Evolutionary conservation across 2,329 filamentous ascomycete species (phyloP).

Genomic region (Penicillium sp.): DNA sequence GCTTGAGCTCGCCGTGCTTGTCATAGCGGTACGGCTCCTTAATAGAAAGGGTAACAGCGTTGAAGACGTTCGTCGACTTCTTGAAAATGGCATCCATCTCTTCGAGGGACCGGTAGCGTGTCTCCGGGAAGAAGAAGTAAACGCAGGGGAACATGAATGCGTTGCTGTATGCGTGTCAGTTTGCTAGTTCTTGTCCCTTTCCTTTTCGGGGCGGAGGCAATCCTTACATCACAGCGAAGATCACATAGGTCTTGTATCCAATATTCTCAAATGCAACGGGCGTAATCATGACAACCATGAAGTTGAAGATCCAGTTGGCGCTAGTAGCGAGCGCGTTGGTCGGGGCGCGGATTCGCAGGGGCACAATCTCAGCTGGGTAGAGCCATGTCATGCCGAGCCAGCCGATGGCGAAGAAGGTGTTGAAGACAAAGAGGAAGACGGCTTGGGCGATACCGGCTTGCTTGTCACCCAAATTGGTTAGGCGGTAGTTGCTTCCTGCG

Average conservation of each 20-base stretch:
- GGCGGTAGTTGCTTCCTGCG: constrained; percentile 32
- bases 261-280: constrained; percentile 57
- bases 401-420: constrained; percentile 59
- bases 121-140: constrained; percentile 59
- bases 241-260: constrained; percentile 46
- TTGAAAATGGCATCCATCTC: constrained; percentile 65
- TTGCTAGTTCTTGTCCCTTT: too few species aligned
- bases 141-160: constrained; percentile 52
- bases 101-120: constrained; percentile 57
- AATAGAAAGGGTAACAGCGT: constrained; percentile 49
- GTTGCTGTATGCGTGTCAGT: constrained; percentile 34
- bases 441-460: constrained; percentile 44
- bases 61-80: constrained; percentile 49
- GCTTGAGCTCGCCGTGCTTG: constrained; percentile 52
- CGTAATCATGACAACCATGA: constrained; percentile 63
- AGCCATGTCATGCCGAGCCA: constrained; percentile 62
- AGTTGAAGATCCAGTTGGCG: constrained; percentile 57
- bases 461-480: constrained; percentile 32
- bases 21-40: constrained; percentile 55
- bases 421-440: constrained; percentile 59
- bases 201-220: too few species aligned
- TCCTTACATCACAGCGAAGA: constrained; percentile 51
- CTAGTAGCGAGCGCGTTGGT: constrained; percentile 59
- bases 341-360: constrained; percentile 55
- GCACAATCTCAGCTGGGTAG: constrained; percentile 55